phyloP scores from a whole-genome alignment of 257 asterid species.

The Solanum habrochaites region DNA sequence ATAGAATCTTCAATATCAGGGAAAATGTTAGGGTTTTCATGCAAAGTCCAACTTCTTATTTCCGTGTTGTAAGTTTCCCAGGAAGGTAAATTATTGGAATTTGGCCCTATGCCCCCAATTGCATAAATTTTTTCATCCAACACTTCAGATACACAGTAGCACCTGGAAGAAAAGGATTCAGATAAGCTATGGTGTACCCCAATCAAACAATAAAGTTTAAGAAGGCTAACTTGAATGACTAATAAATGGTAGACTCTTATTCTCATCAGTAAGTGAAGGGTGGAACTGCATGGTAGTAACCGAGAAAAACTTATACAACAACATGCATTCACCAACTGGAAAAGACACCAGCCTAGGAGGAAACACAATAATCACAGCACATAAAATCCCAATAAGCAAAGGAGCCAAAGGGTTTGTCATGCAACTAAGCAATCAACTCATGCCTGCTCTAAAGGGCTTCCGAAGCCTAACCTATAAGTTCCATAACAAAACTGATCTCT shows the following conservation, averaged over 20 bases:
- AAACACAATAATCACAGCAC: neutral
- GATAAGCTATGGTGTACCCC: neutral
- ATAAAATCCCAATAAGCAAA: neutral
- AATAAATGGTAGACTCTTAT: neutral
- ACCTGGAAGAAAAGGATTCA: slow-evolving; percentile 27
- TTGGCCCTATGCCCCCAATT: slow-evolving; percentile 61
- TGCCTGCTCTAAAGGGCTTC: neutral
- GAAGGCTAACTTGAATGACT: neutral
- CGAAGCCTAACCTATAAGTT: neutral
- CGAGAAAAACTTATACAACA: neutral
- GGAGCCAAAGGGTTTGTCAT: neutral
- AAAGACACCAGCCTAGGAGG: neutral
- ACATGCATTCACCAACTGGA: neutral
- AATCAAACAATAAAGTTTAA: neutral
- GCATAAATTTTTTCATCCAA: slow-evolving; percentile 51
- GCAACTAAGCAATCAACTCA: neutral
- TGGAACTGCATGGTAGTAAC: neutral
- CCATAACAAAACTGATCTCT: neutral
- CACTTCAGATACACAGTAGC: slow-evolving; percentile 53
- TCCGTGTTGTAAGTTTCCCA: slow-evolving; percentile 49
- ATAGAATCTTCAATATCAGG: slow-evolving; percentile 52
- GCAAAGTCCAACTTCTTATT: slow-evolving; percentile 41
- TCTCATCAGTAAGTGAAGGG: neutral
- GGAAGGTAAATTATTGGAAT: slow-evolving; percentile 41
- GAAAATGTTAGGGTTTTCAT: slow-evolving; percentile 25